Base-by-base conservation (phyloP, 2,329 filamentous ascomycete genomes). In the Talaromyces amestolkiae region DNA sequence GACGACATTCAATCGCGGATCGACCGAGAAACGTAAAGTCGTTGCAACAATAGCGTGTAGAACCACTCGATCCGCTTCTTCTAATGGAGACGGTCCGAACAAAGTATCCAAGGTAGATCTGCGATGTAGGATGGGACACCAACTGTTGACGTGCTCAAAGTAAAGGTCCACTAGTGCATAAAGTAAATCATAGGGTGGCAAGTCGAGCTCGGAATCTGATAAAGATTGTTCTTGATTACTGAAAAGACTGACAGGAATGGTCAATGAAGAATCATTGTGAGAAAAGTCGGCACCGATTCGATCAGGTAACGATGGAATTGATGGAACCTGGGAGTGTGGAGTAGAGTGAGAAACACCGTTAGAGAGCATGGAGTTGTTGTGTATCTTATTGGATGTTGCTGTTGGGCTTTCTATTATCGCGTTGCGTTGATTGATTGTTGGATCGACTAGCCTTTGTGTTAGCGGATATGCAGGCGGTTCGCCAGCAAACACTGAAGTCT, bases 41-140 rank as follows among this genome's bases (percentile, higher is more conserved):
- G 92, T 95, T 1, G 92, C 92, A 3, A 97, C 92, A 64, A 97
- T 96, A 5, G 93, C 90, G 76, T 96, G 92, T 6, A 97, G 82
- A 15, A 97, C 81, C 63, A 96, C 90, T 49, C 90, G 85, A 73
- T 97, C 93, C 1, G 90, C 88, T 76, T 96, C 91, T 43, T 93
- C 90, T 1, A 95, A 80, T 1, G 89, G 86, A 0, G 88, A 87
- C 1, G 89, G 86, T 0, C 92, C 92, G 70, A 97, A 97, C 0
- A 97, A 83, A 0, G 88, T 87, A 70, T 96, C 91, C 9, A 97
- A 78, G 0, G 92, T 96, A 3, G 90, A 88, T 72, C 91, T 88
- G 24, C 92, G 87, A 77, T 97, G 92, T n/a, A 97, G 81, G 27
- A 97, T 95, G 0, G 93, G 93, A 74, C 92, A 96, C 89, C 90